These are phyloP conservation scores for Trichophaea hybrida DNA, from an alignment of 2,329 filamentous ascomycete genomes.

Conservation along the genomic window DNA sequence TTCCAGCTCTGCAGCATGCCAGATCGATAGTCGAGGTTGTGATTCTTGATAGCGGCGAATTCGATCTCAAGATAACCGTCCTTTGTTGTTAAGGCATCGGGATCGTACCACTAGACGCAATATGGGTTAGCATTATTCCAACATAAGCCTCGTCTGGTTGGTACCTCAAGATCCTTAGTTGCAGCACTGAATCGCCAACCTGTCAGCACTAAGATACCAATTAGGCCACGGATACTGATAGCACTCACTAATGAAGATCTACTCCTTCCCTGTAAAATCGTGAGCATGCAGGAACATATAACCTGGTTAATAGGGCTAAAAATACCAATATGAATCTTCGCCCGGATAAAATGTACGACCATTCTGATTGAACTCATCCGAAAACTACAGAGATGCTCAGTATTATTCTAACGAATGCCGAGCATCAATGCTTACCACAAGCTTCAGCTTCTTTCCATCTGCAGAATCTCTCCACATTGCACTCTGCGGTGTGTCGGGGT, in stretches of 20 bases:
- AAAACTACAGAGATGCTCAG: conserved; percentile 37
- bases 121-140: not conserved
- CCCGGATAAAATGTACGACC: conserved; percentile 56
- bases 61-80: conserved; percentile 49
- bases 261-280: conserved; percentile 15
- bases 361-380: conserved; percentile 55
- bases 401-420: not conserved
- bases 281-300: not conserved
- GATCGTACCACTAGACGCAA: conserved; percentile 48
- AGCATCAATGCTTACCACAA: conserved; percentile 39
- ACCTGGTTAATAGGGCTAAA: not conserved
- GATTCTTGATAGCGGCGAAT: conserved; percentile 51
- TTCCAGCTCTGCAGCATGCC: conserved; percentile 67
- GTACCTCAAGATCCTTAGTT: conserved; percentile 15
- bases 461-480: conserved; percentile 42
- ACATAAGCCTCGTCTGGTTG: not conserved
- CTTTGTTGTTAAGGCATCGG: conserved; percentile 48
- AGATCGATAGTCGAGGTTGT: conserved; percentile 52
- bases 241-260: conserved; percentile 21
- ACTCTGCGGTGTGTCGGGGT: conserved; percentile 50
- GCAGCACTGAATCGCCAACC: conserved; percentile 8
- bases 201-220: conserved; percentile 4
- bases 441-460: conserved; percentile 46
- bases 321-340: conserved; percentile 55
- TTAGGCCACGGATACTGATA: not conserved